These are phyloP conservation scores for Vitis rotundifolia DNA, from an alignment of 164 flowering plant genomes.

Conservation along the genomic window DNA sequence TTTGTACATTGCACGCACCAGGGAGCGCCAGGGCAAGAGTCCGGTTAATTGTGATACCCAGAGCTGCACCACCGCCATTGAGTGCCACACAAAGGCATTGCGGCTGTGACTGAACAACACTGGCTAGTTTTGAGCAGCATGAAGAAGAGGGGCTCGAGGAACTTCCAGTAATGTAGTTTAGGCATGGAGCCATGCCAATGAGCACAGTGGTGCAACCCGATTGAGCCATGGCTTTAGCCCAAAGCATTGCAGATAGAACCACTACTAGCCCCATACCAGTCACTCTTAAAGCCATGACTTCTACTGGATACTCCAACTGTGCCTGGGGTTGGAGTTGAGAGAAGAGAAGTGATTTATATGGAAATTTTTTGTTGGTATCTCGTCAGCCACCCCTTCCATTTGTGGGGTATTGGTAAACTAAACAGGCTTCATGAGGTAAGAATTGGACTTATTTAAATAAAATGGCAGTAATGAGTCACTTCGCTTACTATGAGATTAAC, in stretches of 20 bases:
- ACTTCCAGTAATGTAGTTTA: slow-evolving; percentile 44
- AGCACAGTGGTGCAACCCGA: slow-evolving; percentile 39
- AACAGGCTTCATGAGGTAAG: too few species aligned
- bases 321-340: too few species aligned
- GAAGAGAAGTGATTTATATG: too few species aligned
- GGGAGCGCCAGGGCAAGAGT: slow-evolving; percentile 52
- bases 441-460: too few species aligned
- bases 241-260: slow-evolving; percentile 20
- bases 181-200: slow-evolving; percentile 45
- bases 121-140: slow-evolving; percentile 51
- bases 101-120: slow-evolving; percentile 42
- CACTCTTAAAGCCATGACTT: slow-evolving; percentile 12
- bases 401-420: too few species aligned
- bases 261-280: slow-evolving; percentile 14
- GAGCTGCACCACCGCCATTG: slow-evolving; percentile 33
- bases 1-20: slow-evolving; percentile 49
- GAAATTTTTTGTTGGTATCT: too few species aligned
- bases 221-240: slow-evolving; percentile 33
- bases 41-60: slow-evolving; percentile 43
- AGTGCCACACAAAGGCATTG: slow-evolving; percentile 47
- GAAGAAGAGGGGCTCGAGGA: slow-evolving; percentile 46
- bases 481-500: too few species aligned
- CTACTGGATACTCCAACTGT: too few species aligned
- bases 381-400: too few species aligned
- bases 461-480: too few species aligned